Conservation (phyloP, 495 filamentous ascomycete genomes). For the Aspergillus taichungensis region DNA sequence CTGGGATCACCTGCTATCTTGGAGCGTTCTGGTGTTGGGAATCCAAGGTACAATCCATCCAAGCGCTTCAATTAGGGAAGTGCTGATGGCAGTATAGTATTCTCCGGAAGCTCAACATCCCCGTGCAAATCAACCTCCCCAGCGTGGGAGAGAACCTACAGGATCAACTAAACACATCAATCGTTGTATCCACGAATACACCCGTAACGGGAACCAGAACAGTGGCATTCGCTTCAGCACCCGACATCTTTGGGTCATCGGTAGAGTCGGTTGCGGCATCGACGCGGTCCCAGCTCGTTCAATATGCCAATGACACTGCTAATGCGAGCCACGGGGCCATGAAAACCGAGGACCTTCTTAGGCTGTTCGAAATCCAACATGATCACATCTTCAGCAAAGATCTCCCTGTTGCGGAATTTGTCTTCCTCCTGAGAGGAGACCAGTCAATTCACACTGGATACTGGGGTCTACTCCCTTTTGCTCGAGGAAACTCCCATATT, state of each 20-base stretch:
- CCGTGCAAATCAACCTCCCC: constrained; percentile 25
- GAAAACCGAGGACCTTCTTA: neutral
- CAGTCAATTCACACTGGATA: constrained; percentile 22
- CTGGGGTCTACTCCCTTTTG: constrained; percentile 37
- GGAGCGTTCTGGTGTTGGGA: constrained; percentile 55
- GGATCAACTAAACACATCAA: constrained; percentile 25
- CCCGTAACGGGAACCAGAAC: neutral
- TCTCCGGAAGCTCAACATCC: constrained; percentile 22
- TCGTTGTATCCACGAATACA: neutral
- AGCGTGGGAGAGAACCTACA: constrained; percentile 44
- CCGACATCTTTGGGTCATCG: neutral
- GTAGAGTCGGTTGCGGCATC: constrained; percentile 25
- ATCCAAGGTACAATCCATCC: constrained; percentile 4
- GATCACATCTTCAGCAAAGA: constrained; percentile 32
- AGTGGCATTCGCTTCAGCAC: neutral
- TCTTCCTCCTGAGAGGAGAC: constrained; percentile 16
- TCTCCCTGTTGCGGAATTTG: constrained; percentile 34
- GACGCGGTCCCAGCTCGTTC: constrained; percentile 21
- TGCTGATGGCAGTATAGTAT: constrained; percentile 2
- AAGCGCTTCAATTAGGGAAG: constrained; percentile 3
- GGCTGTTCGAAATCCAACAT: constrained; percentile 31
- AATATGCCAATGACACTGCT: constrained; percentile 20
- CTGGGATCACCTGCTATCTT: constrained; percentile 47
- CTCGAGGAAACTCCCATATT: constrained; percentile 41
- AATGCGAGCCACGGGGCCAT: constrained; percentile 20